Evolutionary conservation across 768 basidiomycete species (phyloP).

Genomic region (Kwoniella botswanensis): DNA sequence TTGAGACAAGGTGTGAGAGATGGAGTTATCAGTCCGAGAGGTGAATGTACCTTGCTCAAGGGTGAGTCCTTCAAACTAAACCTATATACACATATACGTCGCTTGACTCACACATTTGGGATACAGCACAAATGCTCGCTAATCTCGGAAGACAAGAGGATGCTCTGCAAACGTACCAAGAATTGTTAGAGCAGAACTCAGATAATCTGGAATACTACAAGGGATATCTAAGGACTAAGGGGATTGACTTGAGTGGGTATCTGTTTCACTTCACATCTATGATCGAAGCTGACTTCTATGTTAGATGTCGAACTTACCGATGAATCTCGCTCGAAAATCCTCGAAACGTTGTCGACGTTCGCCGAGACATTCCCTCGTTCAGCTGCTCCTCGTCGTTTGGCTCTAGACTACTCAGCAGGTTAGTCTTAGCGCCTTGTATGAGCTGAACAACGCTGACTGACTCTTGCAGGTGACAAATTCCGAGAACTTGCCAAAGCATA

Average conservation of each 20-base stretch:
- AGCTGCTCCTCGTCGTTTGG: constrained; percentile 72
- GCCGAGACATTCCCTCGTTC: constrained; percentile 70
- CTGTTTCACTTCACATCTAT: constrained; percentile 7
- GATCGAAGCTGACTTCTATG: background rate
- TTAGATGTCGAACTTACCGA: constrained; percentile 59
- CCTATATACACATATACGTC: background rate
- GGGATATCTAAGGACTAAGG: constrained; percentile 71
- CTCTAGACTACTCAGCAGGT: constrained; percentile 70
- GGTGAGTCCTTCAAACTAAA: constrained; percentile 34
- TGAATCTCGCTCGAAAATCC: constrained; percentile 64
- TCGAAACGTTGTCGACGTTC: constrained; percentile 68
- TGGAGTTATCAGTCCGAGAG: constrained; percentile 49
- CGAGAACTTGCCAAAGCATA: constrained; percentile 69
- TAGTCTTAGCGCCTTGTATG: constrained; percentile 2
- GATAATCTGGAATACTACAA: constrained; percentile 81
- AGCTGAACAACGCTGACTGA: constrained; percentile 3
- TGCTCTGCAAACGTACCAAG: constrained; percentile 79
- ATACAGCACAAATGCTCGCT: constrained; percentile 75
- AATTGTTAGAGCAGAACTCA: constrained; percentile 81
- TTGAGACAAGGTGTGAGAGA: constrained; percentile 45
- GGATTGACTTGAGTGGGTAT: constrained; percentile 68
- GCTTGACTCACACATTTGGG: background rate
- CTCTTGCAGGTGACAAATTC: constrained; percentile 69
- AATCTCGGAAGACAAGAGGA: constrained; percentile 68
- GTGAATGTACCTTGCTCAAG: constrained; percentile 49